phyloP scores from a whole-genome alignment of 129 eudicot genomes.

The Solidago caesia region DNA sequence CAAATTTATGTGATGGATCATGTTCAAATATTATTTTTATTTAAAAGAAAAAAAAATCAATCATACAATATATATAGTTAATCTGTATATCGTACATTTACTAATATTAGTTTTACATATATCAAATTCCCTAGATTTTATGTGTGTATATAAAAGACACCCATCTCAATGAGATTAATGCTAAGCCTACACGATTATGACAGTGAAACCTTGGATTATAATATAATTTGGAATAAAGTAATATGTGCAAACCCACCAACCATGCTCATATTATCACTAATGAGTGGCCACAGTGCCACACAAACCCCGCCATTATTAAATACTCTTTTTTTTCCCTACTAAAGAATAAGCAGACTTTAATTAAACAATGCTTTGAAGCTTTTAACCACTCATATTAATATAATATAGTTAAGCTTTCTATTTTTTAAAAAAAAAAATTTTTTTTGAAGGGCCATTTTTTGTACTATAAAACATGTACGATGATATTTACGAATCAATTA shows the following conservation, averaged over 20 bases:
- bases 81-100: no score
- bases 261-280: conserved; percentile 31
- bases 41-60: no score
- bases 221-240: conserved; percentile 32
- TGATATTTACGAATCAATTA: no score
- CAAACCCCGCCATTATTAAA: conserved; percentile 14
- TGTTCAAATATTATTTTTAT: no score
- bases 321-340: conserved; percentile 7
- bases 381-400: conserved; percentile 10
- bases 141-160: neutral
- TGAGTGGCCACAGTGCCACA: conserved; percentile 64
- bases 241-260: conserved; percentile 39
- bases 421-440: no score
- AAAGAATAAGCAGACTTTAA: neutral
- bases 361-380: conserved; percentile 13
- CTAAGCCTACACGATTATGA: conserved; percentile 62
- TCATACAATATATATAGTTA: no score
- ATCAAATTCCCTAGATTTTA: neutral
- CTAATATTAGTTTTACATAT: no score
- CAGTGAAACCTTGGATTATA: conserved; percentile 35
- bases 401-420: neutral
- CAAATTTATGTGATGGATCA: no score
- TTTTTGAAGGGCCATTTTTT: no score
- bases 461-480: no score
- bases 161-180: conserved; percentile 36